Conservation (phyloP, 306 rosid species). For the Betula pendula region DNA sequence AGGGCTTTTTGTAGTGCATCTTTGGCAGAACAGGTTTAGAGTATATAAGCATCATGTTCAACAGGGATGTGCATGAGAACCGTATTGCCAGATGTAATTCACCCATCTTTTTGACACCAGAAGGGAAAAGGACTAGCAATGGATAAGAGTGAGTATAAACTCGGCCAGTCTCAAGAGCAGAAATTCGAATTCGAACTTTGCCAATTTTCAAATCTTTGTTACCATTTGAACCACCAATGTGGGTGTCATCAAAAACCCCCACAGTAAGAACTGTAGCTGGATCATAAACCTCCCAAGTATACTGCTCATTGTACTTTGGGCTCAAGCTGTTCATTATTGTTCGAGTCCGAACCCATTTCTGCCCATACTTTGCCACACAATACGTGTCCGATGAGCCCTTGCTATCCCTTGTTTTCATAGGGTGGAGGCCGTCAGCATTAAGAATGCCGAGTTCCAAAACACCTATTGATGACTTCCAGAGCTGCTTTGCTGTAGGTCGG, state of each 20-base stretch:
- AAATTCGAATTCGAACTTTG: constrained; percentile 85
- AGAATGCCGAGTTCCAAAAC: constrained; percentile 84
- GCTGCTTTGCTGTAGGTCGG: constrained; percentile 64
- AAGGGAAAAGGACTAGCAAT: constrained; percentile 60
- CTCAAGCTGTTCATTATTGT: constrained; percentile 59
- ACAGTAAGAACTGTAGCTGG: constrained; percentile 86
- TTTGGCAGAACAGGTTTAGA: constrained; percentile 82
- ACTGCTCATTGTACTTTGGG: constrained; percentile 88
- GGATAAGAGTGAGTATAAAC: constrained; percentile 82
- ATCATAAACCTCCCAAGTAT: constrained; percentile 93
- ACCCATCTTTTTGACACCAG: constrained; percentile 91
- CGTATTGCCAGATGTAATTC: constrained; percentile 90
- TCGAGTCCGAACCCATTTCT: constrained; percentile 92
- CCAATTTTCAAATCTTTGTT: constrained; percentile 61
- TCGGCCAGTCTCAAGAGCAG: constrained; percentile 78
- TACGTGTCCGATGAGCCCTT: constrained; percentile 68
- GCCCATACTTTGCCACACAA: constrained; percentile 93
- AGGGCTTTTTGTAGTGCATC: constrained; percentile 82
- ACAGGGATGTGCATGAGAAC: constrained; percentile 63
- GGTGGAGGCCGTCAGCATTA: constrained; percentile 60
- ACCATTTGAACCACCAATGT: constrained; percentile 52
- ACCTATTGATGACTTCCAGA: constrained; percentile 81
- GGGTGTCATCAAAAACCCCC: constrained; percentile 79
- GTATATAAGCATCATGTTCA: constrained; percentile 60
- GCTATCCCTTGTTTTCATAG: constrained; percentile 70